Evolutionary conservation across 139 green algal genomes (phyloP).

Genomic region (Auxenochlorella pyrenoidosa): DNA sequence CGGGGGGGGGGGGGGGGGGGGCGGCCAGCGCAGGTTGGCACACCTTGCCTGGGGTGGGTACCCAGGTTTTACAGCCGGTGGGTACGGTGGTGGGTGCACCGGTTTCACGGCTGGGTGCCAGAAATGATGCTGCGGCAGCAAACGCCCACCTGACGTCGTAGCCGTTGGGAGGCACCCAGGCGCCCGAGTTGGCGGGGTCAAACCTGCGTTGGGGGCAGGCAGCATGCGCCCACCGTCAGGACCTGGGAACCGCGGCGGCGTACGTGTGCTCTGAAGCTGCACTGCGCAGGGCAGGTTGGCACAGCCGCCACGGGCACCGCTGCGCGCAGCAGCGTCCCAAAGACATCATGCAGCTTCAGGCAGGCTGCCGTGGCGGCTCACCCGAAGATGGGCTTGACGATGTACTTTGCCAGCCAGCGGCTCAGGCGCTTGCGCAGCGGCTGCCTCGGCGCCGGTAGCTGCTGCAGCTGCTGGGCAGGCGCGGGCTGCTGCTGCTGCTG

Average conservation of each 20-base stretch:
- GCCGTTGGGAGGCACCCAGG: conserved; percentile 4
- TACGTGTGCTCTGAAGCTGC: no score
- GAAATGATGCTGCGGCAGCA: background rate
- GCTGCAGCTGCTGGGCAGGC: background rate
- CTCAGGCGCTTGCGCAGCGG: background rate
- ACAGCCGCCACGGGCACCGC: no score
- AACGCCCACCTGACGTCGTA: background rate
- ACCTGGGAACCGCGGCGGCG: no score
- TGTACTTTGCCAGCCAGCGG: background rate
- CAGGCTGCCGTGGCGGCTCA: background rate
- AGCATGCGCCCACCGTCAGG: no score
- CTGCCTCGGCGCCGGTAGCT: background rate
- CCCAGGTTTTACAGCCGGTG: no score
- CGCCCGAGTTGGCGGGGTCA: background rate
- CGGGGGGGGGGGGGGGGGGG: no score
- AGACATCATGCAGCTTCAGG: no score
- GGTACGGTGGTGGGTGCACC: background rate
- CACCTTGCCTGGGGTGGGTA: no score
- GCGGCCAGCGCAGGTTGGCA: background rate
- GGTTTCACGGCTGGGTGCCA: no score
- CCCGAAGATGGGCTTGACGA: conserved; percentile 2
- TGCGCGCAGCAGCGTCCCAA: no score
- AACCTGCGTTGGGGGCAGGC: background rate
- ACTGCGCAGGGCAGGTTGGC: no score
- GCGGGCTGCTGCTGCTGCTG: background rate